Conservation (phyloP, 2,329 filamentous ascomycete genomes). For the Paradendryphiella salina region DNA sequence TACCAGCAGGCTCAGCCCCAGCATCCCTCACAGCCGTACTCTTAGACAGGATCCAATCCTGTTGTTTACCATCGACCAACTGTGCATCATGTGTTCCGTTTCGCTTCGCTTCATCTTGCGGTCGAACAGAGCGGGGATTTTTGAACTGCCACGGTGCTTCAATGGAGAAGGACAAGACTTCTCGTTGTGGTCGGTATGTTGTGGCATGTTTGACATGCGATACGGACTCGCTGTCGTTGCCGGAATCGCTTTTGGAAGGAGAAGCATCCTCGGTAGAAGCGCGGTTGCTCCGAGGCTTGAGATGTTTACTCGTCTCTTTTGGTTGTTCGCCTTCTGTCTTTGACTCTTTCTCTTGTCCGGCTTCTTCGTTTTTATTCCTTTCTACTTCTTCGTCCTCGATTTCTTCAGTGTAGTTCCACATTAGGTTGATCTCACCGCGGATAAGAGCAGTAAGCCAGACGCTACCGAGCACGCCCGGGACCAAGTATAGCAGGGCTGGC, state of each 20-base stretch:
- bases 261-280: constrained; percentile 6
- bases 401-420: constrained; percentile 82
- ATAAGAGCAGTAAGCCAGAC: constrained; percentile 73
- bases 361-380: constrained; percentile 12
- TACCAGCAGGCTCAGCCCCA: constrained; percentile 25
- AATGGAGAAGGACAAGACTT: constrained; percentile 44
- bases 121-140: constrained; percentile 14
- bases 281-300: constrained; percentile 17
- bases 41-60: constrained; percentile 24
- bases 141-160: constrained; percentile 40
- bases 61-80: constrained; percentile 14
- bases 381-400: constrained; percentile 46
- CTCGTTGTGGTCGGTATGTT: constrained; percentile 26
- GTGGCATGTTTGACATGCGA: constrained; percentile 18
- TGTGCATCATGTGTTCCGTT: neutral
- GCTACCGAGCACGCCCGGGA: constrained; percentile 77
- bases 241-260: constrained; percentile 14
- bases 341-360: constrained; percentile 8
- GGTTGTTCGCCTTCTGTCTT: neutral
- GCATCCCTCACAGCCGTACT: neutral
- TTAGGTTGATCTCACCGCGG: constrained; percentile 70
- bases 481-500: constrained; percentile 88
- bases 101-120: neutral
- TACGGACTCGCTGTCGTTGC: constrained; percentile 13
- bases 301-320: constrained; percentile 5